Evolutionary conservation across 1,284 basidiomycete species (phyloP), one percentile per base, ranked within the genome.

Genomic region (Amylostereum areolatum): DNA sequence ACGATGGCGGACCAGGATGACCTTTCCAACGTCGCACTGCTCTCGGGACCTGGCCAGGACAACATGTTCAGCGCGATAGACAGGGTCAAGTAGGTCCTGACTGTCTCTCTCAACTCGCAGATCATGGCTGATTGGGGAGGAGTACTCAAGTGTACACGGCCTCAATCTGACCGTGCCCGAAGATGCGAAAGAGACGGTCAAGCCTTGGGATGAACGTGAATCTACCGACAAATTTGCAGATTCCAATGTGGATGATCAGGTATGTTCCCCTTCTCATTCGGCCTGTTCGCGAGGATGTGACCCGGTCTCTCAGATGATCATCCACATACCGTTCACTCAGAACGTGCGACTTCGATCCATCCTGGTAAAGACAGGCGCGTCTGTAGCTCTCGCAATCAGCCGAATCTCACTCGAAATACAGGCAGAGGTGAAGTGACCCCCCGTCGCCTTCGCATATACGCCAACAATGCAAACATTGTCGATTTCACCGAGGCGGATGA

Each of bases 161-260:
- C 67, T 91, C 57, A 90, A 90, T 60, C 67, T 91, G 47, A 75
- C 76, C 6, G 75, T 88, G 24, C 88, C 88, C 33, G 88, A 91
- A 63, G 75, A 83, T 56, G 88, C 87, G 1, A 81, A 79, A 56
- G 77, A 72, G 12, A 66, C 89, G 34, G 85, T 92, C 52, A 90
- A 91, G 63, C 79, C 83, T 1, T 92, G 89, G 87, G 77, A 85
- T 50, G 75, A 88, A 56, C 71, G 89, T 42, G 85, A 91, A 28
- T 81, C 84, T 49, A 82, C 76, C 3, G 66, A 64, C 1, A 74
- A 73, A 53, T 89, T 70, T 55, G 81, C 78, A 7, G 84, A 89
- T 40, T 88, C 84, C 0, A 80, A 79, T 27, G 87, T 89, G 3
- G 88, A 90, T 58, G 88, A 91, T 61, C 85, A 91, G 76, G 85